phyloP scores from a whole-genome alignment of 495 filamentous ascomycete genomes.

The Neurospora sublineolata region DNA sequence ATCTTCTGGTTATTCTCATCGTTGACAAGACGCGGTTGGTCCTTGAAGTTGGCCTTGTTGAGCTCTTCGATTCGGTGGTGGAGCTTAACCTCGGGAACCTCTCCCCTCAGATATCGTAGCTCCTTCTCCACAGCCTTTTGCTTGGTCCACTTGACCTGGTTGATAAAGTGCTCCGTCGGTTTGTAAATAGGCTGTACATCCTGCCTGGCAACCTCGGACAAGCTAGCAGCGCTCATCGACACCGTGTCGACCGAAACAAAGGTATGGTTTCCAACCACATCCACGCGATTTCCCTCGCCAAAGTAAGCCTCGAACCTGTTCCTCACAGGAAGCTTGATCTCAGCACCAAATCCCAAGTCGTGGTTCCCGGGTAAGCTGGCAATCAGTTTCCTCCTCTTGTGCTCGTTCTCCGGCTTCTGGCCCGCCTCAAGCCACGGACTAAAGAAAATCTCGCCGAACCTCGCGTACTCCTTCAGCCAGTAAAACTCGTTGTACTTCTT shows the following conservation, averaged over 20 bases:
- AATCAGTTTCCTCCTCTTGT: constrained; percentile 54
- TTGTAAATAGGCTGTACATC: constrained; percentile 52
- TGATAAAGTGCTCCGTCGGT: constrained; percentile 67
- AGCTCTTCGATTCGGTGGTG: constrained; percentile 42
- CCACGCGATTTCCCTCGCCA: constrained; percentile 75
- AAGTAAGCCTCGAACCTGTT: constrained; percentile 81
- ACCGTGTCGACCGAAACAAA: constrained; percentile 86
- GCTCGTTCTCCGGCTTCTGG: constrained; percentile 20
- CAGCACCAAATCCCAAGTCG: constrained; percentile 84
- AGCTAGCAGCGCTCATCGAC: constrained; percentile 61
- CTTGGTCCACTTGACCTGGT: constrained; percentile 42
- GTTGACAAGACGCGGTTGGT: constrained; percentile 27
- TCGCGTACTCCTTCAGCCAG: constrained; percentile 71
- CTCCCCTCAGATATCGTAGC: constrained; percentile 38
- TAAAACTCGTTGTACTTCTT: constrained; percentile 60
- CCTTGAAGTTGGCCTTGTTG: constrained; percentile 26
- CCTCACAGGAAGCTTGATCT: constrained; percentile 66
- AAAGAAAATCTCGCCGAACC: constrained; percentile 72
- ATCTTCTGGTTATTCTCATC: constrained; percentile 4
- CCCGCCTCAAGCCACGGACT: constrained; percentile 44
- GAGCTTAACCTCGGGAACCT: constrained; percentile 36
- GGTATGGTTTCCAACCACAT: constrained; percentile 88
- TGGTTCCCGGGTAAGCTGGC: constrained; percentile 88
- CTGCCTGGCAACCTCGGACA: constrained; percentile 30
- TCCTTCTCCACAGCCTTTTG: constrained; percentile 44